Base-by-base conservation (phyloP, 305 asterid genomes). In the Rubia peregrina region DNA sequence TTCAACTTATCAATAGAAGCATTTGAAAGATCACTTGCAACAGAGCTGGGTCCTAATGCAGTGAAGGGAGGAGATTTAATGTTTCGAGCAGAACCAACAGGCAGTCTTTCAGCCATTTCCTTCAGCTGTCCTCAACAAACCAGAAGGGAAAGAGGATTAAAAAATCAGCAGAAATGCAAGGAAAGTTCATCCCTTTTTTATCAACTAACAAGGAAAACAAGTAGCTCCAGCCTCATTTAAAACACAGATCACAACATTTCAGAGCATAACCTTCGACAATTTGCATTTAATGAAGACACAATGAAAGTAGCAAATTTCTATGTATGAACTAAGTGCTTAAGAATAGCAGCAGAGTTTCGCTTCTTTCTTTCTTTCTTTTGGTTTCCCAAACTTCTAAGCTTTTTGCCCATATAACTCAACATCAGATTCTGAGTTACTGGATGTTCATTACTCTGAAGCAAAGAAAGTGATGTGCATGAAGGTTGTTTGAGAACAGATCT, bases 21-120 rank as follows among this genome's bases (percentile, higher is more conserved):
- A 78, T 76, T 73, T 70, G 93, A 69, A 71, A 79, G 71, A 68
- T 88, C 92, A 77, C 71, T 69, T 42, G 86, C 61, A 36, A 72
- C 70, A 70, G 80, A 71, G 74, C 75, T 79, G 75, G 87, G 82
- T 51, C 71, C 77, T 59, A 78, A 76, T 48, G 95, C 80, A 71
- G 79, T 70, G 60, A 86, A 83, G 60, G 86, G 77, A 38, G 84
- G 89, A 76, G 90, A 79, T 80, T 81, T 88, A 67, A 80, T 68
- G 69, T 80, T 90, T 76, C 88, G 87, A 24, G 89, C 85, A 65
- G 93, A 84, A 74, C 95, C 96, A 61, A 92, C 88, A 22, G 96
- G 97, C 76, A 90, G 81, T 85, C 93, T 83, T 82, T 92, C 98
- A 48, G 98, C 97, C 88, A 90, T 88, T 73, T 92, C 97, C 83